A percentile compares a stretch with the other conserved stretches of the same genome.
Conservation (phyloP, 768 basidiomycete species). For the Rhizopogon vesiculosus region DNA sequence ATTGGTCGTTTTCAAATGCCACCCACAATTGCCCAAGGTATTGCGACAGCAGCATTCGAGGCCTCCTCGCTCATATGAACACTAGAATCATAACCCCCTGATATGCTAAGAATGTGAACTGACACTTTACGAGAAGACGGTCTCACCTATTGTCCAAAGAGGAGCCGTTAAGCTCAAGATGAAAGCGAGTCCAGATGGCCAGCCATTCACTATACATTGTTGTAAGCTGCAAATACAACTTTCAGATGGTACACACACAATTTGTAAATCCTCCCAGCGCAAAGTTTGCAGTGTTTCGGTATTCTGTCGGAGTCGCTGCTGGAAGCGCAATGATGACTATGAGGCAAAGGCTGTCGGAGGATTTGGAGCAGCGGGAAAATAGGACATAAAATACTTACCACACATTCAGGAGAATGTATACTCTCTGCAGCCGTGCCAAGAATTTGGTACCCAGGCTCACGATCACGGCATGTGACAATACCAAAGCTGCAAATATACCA, state of each 20-base stretch:
- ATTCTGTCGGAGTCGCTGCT: slow-evolving; percentile 31
- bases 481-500: slow-evolving; percentile 55
- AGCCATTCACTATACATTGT: slow-evolving; percentile 25
- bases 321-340: slow-evolving; percentile 39
- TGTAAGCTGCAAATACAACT: slow-evolving; percentile 4
- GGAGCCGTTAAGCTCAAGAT: slow-evolving; percentile 34
- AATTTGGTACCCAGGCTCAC: slow-evolving; percentile 61
- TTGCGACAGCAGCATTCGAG: slow-evolving; percentile 60
- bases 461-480: slow-evolving; percentile 55
- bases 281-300: slow-evolving; percentile 33
- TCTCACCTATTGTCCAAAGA: slow-evolving; percentile 31
- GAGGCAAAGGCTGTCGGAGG: background rate
- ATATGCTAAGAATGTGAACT: slow-evolving; percentile 17
- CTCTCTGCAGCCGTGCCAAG: slow-evolving; percentile 60
- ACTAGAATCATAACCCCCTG: slow-evolving; percentile 43
- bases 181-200: slow-evolving; percentile 43
- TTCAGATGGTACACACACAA: slow-evolving; percentile 13
- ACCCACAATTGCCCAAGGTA: slow-evolving; percentile 63
- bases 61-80: slow-evolving; percentile 73
- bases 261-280: slow-evolving; percentile 35
- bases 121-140: background rate
- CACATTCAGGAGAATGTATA: slow-evolving; percentile 38
- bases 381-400: slow-evolving; percentile 15
- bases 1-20: background rate
- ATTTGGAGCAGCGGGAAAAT: background rate